Evolutionary conservation across 352 stramenopile genomes (phyloP).

Genomic region (Pythium sp.): DNA sequence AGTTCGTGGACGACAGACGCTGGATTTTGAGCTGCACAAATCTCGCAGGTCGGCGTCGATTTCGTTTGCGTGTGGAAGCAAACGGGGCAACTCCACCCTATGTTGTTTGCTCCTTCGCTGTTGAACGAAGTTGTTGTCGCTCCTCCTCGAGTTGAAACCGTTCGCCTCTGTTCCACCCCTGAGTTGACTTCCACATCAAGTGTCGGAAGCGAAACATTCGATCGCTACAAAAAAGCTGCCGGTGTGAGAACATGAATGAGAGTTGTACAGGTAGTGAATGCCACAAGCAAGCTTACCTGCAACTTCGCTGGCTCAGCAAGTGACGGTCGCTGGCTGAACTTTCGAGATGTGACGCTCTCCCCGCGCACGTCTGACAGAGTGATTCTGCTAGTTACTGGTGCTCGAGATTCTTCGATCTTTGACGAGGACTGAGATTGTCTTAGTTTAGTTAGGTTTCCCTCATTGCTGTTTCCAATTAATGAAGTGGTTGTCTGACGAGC

Average conservation of each 20-base stretch:
- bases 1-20: constrained; percentile 45
- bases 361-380: constrained; percentile 1
- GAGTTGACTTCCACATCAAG: constrained; percentile 1
- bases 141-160: neutral
- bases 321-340: neutral
- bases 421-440: constrained; percentile 1
- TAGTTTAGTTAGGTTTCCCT: neutral
- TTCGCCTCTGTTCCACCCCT: neutral
- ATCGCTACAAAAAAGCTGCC: neutral
- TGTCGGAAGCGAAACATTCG: constrained; percentile 9
- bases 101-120: neutral
- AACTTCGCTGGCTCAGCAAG: neutral
- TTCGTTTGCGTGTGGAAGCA: constrained; percentile 71
- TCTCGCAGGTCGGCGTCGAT: constrained; percentile 49
- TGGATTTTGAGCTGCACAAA: constrained; percentile 73
- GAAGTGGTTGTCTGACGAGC: neutral
- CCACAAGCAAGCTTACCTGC: neutral
- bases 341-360: neutral
- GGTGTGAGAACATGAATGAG: neutral
- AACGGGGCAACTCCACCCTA: constrained; percentile 57
- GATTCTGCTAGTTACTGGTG: neutral
- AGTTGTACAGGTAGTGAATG: neutral
- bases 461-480: neutral
- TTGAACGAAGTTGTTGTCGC: neutral
- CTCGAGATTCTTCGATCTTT: neutral